Conservation (phyloP, 1,139 yeast genomes). For the Schwanniomyces etchellsii region DNA sequence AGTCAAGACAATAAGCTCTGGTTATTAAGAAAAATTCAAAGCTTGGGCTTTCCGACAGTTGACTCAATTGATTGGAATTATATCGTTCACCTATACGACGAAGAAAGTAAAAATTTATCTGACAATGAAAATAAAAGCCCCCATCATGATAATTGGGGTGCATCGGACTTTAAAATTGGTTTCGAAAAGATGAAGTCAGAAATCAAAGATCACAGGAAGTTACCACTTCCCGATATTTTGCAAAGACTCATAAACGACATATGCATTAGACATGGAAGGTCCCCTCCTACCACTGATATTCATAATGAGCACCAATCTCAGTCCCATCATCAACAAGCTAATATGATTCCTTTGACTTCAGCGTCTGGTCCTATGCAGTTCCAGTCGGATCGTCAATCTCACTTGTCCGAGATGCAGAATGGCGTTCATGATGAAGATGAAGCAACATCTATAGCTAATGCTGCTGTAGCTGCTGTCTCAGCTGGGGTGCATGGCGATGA, state of each 20-base stretch:
- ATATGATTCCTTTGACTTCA: slow-evolving; percentile 2
- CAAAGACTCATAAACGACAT: slow-evolving; percentile 17
- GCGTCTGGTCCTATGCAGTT: slow-evolving; percentile 1
- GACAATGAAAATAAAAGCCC: slow-evolving; percentile 5
- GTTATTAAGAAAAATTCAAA: slow-evolving; percentile 48
- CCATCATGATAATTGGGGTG: slow-evolving; percentile 17
- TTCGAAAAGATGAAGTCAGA: slow-evolving; percentile 30
- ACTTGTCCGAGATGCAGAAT: slow-evolving; percentile 1
- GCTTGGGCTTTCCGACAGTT: slow-evolving; percentile 39
- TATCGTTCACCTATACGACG: slow-evolving; percentile 8
- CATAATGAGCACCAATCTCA: slow-evolving; percentile 3
- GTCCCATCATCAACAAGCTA: slow-evolving; percentile 3
- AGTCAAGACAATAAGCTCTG: slow-evolving; percentile 49
- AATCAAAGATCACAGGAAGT: slow-evolving; percentile 23
- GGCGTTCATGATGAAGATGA: slow-evolving; percentile 12
- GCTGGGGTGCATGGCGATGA: slow-evolving; percentile 22
- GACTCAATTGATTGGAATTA: slow-evolving; percentile 57
- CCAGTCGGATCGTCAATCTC: slow-evolving; percentile 1
- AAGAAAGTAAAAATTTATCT: slow-evolving; percentile 5
- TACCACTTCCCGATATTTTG: slow-evolving; percentile 18
- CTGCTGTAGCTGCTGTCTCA: slow-evolving; percentile 34
- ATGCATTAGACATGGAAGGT: slow-evolving; percentile 9
- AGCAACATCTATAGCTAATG: slow-evolving; percentile 28
- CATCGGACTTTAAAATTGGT: slow-evolving; percentile 29
- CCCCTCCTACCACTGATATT: slow-evolving; percentile 3